phyloP scores from a whole-genome alignment of 306 rosid species.

The Phaseolus lunatus region DNA sequence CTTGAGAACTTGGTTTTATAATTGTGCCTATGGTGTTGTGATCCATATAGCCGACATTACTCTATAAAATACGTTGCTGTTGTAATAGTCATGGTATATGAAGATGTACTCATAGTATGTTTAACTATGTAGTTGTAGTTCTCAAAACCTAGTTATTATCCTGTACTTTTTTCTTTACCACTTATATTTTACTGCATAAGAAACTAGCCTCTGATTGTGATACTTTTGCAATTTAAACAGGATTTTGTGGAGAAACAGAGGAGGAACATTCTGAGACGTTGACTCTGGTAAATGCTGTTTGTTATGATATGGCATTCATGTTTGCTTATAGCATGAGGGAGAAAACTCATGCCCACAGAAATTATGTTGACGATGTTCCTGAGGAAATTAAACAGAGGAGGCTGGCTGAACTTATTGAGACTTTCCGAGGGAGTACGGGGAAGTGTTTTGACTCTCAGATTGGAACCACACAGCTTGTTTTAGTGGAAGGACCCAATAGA shows the following conservation, averaged over 20 bases:
- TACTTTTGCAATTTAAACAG: conserved; percentile 56
- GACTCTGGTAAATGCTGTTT: conserved; percentile 73
- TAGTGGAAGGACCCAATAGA: conserved; percentile 93
- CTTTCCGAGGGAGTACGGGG: conserved; percentile 90
- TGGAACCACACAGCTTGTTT: conserved; percentile 84
- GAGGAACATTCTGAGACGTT: conserved; percentile 83
- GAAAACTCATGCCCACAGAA: conserved; percentile 96
- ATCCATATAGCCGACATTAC: neutral
- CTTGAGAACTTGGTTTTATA: neutral
- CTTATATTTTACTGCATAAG: neutral
- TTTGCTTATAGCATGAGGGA: conserved; percentile 99
- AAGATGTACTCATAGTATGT: neutral
- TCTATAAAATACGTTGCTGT: too few species aligned
- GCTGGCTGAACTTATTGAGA: conserved; percentile 81
- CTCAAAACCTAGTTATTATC: conserved; percentile 23
- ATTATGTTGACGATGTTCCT: conserved; percentile 83
- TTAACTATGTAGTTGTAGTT: conserved; percentile 21
- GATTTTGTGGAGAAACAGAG: conserved; percentile 96
- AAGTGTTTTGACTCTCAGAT: conserved; percentile 79
- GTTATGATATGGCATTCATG: conserved; percentile 96
- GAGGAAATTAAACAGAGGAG: conserved; percentile 94
- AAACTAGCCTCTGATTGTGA: conserved; percentile 14
- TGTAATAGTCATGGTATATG: neutral
- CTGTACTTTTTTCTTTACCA: conserved; percentile 14
- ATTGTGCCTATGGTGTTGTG: neutral